Base-by-base conservation (phyloP, 108 stramenopile species). In the Aurantiochytrium sp. region DNA sequence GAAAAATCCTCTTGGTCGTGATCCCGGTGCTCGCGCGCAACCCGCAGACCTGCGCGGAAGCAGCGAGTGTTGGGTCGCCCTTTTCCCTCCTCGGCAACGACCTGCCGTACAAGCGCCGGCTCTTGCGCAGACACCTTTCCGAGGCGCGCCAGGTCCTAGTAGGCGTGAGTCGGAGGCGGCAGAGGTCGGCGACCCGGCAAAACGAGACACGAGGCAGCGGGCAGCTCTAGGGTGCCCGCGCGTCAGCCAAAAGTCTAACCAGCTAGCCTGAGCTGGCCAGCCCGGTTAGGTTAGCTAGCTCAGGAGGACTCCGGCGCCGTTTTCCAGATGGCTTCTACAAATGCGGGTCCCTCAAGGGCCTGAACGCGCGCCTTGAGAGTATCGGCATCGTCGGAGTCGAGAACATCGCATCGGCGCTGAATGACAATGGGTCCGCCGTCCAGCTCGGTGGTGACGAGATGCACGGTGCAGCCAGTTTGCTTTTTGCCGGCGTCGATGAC, bases 391-490 rank as follows among this genome's bases (percentile, higher is more conserved):
- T 99, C 99, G 15, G 30, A 19, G 37, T 55, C 55, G 50, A 92
- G 93, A 30, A 98, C 96, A 53, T 89, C 48, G 68, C 89, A 73
- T 31, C 54, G 88, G 89, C 95, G 95, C 91, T 99, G 99, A 31
- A 98, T 91, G 31, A 98, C 90, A 90, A 98, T 94, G 0, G 97
- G 95, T n/a, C 99, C 99, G 52, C 95, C 96, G 89, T 99, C 99
- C 37, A 99, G 97, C 85, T 94, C 94, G 90, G 96, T 97, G 4
- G 97, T 98, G 10, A 98, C 99, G 73, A 96, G 93, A 90, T 99
- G 99, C 87, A 99, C 95, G 32, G 98, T 98, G 93, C 99, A 99
- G 19, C 99, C 99, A 85, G 93, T 95, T 90, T 97, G 95, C 42
- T 69, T 87, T 90, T 96, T 95, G 17, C 95, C 94, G 27, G 97